A percentile compares a stretch with the other conserved stretches of the same genome.
phyloP scores from a whole-genome alignment of 1,284 basidiomycete genomes.

The Mycena citricolor region DNA sequence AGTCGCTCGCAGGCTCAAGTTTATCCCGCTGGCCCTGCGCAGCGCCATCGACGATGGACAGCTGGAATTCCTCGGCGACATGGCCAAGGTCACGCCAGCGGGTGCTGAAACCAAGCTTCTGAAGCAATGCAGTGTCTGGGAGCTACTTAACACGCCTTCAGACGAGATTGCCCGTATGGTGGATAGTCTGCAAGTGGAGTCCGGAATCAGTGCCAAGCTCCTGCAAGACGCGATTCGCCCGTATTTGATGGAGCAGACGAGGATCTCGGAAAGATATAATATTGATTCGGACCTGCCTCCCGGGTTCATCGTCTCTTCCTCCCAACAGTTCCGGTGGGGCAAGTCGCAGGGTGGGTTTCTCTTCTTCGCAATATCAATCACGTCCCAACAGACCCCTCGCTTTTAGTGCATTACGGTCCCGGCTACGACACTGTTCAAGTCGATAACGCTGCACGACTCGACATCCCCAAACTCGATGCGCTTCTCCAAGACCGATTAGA shows the following conservation, averaged over 20 bases:
- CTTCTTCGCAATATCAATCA: too few species aligned
- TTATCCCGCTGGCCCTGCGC: constrained; percentile 37
- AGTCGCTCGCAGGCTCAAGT: constrained; percentile 42
- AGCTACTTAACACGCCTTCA: constrained; percentile 28
- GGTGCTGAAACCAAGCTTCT: constrained; percentile 19
- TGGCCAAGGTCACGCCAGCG: constrained; percentile 31
- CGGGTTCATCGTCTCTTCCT: too few species aligned
- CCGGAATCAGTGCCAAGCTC: constrained; percentile 24
- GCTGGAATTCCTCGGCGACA: constrained; percentile 31
- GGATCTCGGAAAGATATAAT: constrained; percentile 29
- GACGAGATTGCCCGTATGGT: constrained; percentile 27
- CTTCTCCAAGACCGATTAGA: constrained; percentile 34
- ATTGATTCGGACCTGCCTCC: too few species aligned
- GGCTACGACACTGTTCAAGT: too few species aligned
- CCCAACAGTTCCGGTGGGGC: too few species aligned
- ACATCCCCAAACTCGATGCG: constrained; percentile 29
- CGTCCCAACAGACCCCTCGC: too few species aligned
- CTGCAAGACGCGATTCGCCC: constrained; percentile 28
- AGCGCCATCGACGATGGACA: constrained; percentile 30
- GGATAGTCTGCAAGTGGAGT: constrained; percentile 24
- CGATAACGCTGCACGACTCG: constrained; percentile 42
- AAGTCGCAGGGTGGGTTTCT: too few species aligned
- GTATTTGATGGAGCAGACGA: constrained; percentile 39
- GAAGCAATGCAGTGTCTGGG: constrained; percentile 23
- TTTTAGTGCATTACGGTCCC: too few species aligned